phyloP scores from a whole-genome alignment of 352 stramenopile genomes.

The Lagenidium giganteum region DNA sequence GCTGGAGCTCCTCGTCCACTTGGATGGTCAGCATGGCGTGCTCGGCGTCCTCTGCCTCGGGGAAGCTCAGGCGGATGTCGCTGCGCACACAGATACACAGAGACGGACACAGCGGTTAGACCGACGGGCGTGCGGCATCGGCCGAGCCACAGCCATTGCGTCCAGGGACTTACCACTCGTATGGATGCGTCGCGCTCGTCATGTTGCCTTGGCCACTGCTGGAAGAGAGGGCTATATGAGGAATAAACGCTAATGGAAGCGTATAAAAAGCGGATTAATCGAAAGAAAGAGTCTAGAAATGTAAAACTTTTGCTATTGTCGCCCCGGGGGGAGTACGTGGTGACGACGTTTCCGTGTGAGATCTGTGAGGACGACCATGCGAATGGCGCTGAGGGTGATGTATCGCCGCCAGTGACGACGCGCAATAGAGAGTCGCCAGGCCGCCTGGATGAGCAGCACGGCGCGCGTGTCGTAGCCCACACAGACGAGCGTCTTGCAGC shows the following conservation, averaged over 20 bases:
- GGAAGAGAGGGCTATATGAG: background rate
- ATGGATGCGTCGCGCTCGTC: constrained; percentile 59
- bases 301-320: background rate
- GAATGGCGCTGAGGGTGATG: constrained; percentile 4
- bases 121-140: background rate
- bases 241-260: background rate
- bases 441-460: constrained; percentile 8
- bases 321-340: background rate
- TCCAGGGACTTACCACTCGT: constrained; percentile 56
- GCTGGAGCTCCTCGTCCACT: constrained; percentile 84
- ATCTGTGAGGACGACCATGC: constrained; percentile 4
- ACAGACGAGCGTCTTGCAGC: constrained; percentile 1
- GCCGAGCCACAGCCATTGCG: background rate
- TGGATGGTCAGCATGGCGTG: constrained; percentile 77
- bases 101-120: background rate
- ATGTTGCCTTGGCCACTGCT: background rate
- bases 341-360: background rate
- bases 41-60: constrained; percentile 52
- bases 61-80: constrained; percentile 62
- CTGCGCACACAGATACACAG: background rate
- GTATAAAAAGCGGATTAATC: background rate
- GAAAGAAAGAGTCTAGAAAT: background rate
- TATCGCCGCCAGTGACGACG: constrained; percentile 3
- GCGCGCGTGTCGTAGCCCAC: constrained; percentile 4
- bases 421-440: constrained; percentile 4